Percentiles rank a stretch among this genome's conserved stretches.
Evolutionary conservation across 257 asterid genomes (phyloP).

Genomic region (Leptodermis oblonga): DNA sequence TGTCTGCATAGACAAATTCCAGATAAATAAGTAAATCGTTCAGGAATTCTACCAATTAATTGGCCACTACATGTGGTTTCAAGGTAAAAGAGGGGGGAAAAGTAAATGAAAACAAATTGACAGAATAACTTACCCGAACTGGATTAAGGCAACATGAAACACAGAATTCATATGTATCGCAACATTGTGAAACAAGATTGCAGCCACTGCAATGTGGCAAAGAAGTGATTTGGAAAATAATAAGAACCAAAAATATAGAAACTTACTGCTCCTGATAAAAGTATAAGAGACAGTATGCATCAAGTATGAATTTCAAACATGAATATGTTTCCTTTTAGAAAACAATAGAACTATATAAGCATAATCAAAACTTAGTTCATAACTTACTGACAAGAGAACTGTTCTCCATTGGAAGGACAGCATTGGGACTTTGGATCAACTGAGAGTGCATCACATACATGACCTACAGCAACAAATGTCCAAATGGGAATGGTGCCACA

Average conservation of each 20-base stretch:
- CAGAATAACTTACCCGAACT: conserved; percentile 40
- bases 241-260: conserved; percentile 7
- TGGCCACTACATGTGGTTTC: not conserved
- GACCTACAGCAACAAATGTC: conserved; percentile 42
- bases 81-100: not conserved
- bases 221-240: conserved; percentile 9
- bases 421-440: conserved; percentile 64
- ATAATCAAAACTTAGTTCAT: conserved; percentile 20
- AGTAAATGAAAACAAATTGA: not conserved
- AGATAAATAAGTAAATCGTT: conserved; percentile 1
- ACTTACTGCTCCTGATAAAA: not conserved
- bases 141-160: conserved; percentile 98
- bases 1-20: conserved; percentile 43
- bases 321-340: not conserved
- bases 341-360: not conserved
- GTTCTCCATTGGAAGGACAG: conserved; percentile 62
- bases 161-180: conserved; percentile 86
- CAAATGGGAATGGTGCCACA: not conserved
- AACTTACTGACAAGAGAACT: conserved; percentile 89
- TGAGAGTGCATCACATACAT: conserved; percentile 76
- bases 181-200: conserved; percentile 70
- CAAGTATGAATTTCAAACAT: not conserved
- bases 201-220: conserved; percentile 64
- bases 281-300: not conserved
- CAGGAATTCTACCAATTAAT: not conserved